Evolutionary conservation across 192 early-diverging fungal species (phyloP).

Genomic region (Backusella tarrabulga): DNA sequence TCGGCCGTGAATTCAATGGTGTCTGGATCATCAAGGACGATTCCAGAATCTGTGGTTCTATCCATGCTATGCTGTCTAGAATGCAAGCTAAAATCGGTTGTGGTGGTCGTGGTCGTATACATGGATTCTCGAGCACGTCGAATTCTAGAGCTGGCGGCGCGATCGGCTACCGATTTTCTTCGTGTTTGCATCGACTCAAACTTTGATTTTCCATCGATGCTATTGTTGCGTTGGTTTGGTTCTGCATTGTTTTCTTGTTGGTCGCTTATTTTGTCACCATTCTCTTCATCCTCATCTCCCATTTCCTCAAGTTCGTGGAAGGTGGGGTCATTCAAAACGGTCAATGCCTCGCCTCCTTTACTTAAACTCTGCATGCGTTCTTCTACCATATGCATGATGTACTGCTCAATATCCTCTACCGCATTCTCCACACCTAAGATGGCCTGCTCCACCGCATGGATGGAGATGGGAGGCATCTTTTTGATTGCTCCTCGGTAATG

Average conservation of each 20-base stretch:
- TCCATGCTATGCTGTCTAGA: not conserved
- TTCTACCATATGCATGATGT: constrained; percentile 11
- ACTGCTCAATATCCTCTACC: not conserved
- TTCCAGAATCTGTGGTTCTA: not conserved
- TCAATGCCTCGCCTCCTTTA: not conserved
- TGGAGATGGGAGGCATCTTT: no score
- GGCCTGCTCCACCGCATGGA: constrained; percentile 6
- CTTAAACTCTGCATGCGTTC: constrained; percentile 12
- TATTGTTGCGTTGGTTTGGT: not conserved
- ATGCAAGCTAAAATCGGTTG: not conserved
- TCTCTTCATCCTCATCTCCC: not conserved
- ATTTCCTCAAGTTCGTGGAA: not conserved
- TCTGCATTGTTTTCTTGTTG: not conserved
- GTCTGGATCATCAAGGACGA: constrained; percentile 47
- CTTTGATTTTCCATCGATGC: not conserved
- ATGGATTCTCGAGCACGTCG: not conserved
- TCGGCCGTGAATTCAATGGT: constrained; percentile 72
- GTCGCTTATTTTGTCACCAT: not conserved
- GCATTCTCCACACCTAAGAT: constrained; percentile 9
- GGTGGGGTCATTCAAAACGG: not conserved
- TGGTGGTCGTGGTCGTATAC: not conserved
- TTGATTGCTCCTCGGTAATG: not conserved
- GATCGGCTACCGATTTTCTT: not conserved
- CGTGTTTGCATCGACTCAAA: not conserved
- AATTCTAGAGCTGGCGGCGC: not conserved